Conservation (phyloP, 192 early-diverging fungal genomes). For the Pilobolus umbonatus region DNA sequence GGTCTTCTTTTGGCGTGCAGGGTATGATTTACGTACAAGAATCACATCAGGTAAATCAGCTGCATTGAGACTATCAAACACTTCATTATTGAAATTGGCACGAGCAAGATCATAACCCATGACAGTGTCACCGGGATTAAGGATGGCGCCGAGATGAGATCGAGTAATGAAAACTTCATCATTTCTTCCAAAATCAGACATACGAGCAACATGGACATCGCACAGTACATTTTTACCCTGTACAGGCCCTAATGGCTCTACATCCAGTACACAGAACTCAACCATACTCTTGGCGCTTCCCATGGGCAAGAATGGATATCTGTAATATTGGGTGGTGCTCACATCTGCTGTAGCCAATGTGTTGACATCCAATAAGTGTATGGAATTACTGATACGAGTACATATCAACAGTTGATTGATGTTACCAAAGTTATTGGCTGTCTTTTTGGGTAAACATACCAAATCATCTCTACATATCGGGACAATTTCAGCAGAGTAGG, state of each 20-base stretch:
- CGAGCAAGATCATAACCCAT: conserved; percentile 86
- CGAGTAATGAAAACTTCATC: conserved; percentile 84
- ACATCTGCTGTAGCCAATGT: conserved; percentile 75
- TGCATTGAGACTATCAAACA: conserved; percentile 67
- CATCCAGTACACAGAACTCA: conserved; percentile 96
- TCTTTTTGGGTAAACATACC: conserved; percentile 77
- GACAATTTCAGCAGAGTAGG: conserved; percentile 92
- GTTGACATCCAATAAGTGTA: conserved; percentile 85
- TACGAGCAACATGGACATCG: conserved; percentile 80
- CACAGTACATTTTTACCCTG: conserved; percentile 78
- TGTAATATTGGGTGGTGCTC: conserved; percentile 75
- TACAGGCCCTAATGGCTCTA: conserved; percentile 73
- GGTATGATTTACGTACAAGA: conserved; percentile 89
- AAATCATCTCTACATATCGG: conserved; percentile 98
- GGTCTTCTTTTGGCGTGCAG: conserved; percentile 82
- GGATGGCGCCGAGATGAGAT: conserved; percentile 87
- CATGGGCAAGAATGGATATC: conserved; percentile 71
- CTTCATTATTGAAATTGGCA: conserved; percentile 88
- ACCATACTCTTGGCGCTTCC: conserved; percentile 74
- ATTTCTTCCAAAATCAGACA: conserved; percentile 75
- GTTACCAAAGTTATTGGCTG: conserved; percentile 80
- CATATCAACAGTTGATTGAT: conserved; percentile 80
- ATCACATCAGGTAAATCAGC: conserved; percentile 81
- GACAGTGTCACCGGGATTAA: conserved; percentile 88
- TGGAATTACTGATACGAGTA: conserved; percentile 80